A percentile compares a stretch with the other conserved stretches of the same genome.
These are phyloP conservation scores for Pichia sp. DNA, from an alignment of 1,139 yeast genomes.

Conservation along the genomic window DNA sequence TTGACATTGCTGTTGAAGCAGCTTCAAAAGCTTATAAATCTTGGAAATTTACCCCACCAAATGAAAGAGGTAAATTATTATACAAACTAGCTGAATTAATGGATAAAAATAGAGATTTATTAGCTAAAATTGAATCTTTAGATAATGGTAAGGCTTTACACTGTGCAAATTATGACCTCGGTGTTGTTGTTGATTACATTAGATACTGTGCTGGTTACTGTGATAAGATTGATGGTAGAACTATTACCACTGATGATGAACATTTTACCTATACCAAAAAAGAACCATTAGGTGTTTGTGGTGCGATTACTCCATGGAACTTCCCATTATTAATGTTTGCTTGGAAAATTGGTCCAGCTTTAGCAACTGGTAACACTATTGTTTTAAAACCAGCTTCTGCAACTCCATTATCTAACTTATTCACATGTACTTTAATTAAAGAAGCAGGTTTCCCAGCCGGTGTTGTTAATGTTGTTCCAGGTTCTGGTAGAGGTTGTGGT, in stretches of 20 bases:
- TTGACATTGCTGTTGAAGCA: constrained; percentile 52
- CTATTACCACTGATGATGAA: constrained; percentile 57
- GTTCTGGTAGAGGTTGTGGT: constrained; percentile 76
- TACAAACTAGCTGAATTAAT: constrained; percentile 60
- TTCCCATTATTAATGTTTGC: constrained; percentile 80
- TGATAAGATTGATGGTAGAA: constrained; percentile 64
- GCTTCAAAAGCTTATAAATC: constrained; percentile 47
- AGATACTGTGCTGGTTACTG: constrained; percentile 81
- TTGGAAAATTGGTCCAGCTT: constrained; percentile 83
- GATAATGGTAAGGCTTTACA: constrained; percentile 74
- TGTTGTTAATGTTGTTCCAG: constrained; percentile 69
- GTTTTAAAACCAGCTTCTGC: constrained; percentile 80
- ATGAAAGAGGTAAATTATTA: constrained; percentile 51
- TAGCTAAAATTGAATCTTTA: constrained; percentile 72
- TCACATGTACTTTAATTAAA: constrained; percentile 50
- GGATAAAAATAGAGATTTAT: constrained; percentile 51
- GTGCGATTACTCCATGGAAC: constrained; percentile 84
- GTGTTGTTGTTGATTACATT: constrained; percentile 47
- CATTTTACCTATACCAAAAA: constrained; percentile 55
- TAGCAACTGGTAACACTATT: constrained; percentile 76
- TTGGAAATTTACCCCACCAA: constrained; percentile 45
- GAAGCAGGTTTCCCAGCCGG: constrained; percentile 79
- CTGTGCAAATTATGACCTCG: constrained; percentile 53
- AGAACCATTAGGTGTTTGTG: constrained; percentile 77
- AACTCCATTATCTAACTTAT: constrained; percentile 75